Base-by-base conservation (phyloP, 192 early-diverging fungal genomes). In the Coemansia sp. region DNA sequence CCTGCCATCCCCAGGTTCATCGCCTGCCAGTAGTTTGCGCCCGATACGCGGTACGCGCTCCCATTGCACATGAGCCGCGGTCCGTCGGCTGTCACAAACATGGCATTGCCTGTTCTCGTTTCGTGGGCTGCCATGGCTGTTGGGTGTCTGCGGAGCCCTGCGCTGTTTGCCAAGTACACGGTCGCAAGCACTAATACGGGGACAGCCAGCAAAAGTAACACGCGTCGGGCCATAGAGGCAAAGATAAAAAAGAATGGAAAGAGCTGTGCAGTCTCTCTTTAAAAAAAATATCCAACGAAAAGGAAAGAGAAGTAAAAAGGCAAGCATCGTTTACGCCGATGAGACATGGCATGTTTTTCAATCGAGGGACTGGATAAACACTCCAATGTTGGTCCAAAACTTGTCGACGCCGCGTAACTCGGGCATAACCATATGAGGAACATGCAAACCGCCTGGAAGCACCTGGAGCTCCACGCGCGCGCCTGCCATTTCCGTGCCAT, bases 11-110 rank as follows among this genome's bases (percentile, higher is more conserved):
- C 86, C 22, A 90, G 74, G 74, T 90, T 87, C 89, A 90, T 89
- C 13, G 87, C 89, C 41, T 89, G 85, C 89, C 89, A 90, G 63
- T 88, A 90, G 74, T 90, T 90, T 52, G 89, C 88, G 13, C 87
- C 85, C 5, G 60, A 70, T 3, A 88, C 59, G 13, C 55, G 57
- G 53, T 83, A 81, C 22, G 62, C 46, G 17, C 65, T 49, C 14
- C 70, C 70, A 42, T 78, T 34, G 11, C 61, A 69, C 20, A 50
- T 46, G 11, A 87, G 85, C 0, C 63, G 45, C 1, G 75, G 71
- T 10, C 79, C 83, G 13, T 53, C 52, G 22, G 84, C 82, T 1
- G 65, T 59, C 7, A 89, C 78, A 62, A 85, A 87, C 20, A 22
- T 45, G 15, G 35, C 9, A 32, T 14, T 45, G 14, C 13, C 9